Base-by-base conservation (phyloP, 805 yeast genomes). In the Candida nanaspora region DNA sequence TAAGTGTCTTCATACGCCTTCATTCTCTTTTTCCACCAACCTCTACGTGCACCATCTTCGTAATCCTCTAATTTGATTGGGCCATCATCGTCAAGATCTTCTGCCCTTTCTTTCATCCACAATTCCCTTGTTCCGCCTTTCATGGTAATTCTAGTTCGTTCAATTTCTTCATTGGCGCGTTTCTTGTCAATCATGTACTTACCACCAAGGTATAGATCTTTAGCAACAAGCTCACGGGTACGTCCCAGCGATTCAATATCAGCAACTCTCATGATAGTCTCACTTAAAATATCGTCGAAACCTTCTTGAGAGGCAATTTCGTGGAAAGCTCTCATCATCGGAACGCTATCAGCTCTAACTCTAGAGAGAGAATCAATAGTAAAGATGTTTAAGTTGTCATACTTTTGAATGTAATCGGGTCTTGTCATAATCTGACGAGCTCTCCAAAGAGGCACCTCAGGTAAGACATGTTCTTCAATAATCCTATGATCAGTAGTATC, bases 301-400 rank as follows among this genome's bases (percentile, higher is more conserved):
- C 82, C 84, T 1, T 86, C 83, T 59, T 76, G 79, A 3, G 75
- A 63, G 2, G 81, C 80, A 39, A 86, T 82, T 54, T 86, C 94
- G 44, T 83, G 76, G 56, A 86, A 86, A 5, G 91, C 94, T 49
- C 89, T 72, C 94, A 86, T 83, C 94, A 86, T 85, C 1, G 91
- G 89, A 2, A 83, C 82, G 8, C 86, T 78, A 56, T 86, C 95
- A 0, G 95, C 91, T 28, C 83, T 65, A 3, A 86, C 95, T 39
- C 74, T 66, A 0, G 86, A 78, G 42, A 75, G 72, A 0, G 86
- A 76, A 59, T 86, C 93, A 40, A 86, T 77, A 2, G 94, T 82
- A 59, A 86, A 86, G 22, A 86, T 75, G 56, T 86, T 86, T 48
- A 85, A 62, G 47, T 82, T 78, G 55, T 86, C 95, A 55, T 81